These are phyloP conservation scores for Phlyctochytrium arcticum DNA, from an alignment of 192 early-diverging fungal species.

Conservation along the genomic window DNA sequence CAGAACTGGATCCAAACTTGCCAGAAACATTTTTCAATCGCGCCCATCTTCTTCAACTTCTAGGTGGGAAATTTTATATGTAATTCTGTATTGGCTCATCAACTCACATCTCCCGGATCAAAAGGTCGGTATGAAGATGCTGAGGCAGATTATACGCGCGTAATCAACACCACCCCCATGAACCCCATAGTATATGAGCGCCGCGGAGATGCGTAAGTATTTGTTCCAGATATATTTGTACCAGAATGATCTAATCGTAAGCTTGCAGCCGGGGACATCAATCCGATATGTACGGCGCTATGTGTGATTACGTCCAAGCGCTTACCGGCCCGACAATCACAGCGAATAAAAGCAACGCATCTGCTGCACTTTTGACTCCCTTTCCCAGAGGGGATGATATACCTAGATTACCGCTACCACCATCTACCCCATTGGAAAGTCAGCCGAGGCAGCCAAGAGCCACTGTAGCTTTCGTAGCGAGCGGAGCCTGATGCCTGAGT, in stretches of 20 bases:
- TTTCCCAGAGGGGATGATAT: too few species aligned
- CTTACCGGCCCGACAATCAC: too few species aligned
- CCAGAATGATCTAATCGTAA: too few species aligned
- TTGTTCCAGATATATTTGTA: too few species aligned
- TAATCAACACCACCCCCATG: conserved; percentile 34
- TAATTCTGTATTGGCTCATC: not conserved
- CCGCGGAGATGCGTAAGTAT: conserved; percentile 41
- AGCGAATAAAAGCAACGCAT: too few species aligned
- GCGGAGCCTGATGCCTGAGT: too few species aligned
- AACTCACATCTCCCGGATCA: not conserved
- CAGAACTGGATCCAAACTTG: conserved; percentile 15
- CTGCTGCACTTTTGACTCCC: too few species aligned
- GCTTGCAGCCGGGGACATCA: conserved; percentile 32
- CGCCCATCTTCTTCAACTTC: conserved; percentile 29
- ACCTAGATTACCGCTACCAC: too few species aligned
- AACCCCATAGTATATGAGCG: conserved; percentile 30
- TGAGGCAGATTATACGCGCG: conserved; percentile 39
- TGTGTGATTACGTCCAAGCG: conserved; percentile 43
- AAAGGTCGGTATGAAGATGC: conserved; percentile 37
- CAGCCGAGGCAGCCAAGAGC: too few species aligned
- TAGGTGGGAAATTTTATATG: conserved; percentile 29
- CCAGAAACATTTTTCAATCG: conserved; percentile 42
- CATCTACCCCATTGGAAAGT: too few species aligned
- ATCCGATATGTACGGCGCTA: conserved; percentile 28
- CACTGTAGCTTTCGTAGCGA: too few species aligned